Base-by-base conservation (phyloP, 495 filamentous ascomycete genomes). In the Hyaloscypha hepaticicola region DNA sequence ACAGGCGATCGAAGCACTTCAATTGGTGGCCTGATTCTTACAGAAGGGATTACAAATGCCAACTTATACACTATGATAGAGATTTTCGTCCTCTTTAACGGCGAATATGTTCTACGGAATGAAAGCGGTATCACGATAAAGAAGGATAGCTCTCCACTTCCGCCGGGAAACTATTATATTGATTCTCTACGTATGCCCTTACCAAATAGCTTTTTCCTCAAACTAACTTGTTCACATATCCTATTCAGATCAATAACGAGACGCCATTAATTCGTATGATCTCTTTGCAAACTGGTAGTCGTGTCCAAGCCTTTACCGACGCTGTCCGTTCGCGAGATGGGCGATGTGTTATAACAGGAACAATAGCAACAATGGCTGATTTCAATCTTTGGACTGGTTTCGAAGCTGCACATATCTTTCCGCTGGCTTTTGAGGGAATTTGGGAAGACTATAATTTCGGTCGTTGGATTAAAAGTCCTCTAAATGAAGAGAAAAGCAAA, bases 391-490 rank as follows among this genome's bases (percentile, higher is more conserved):
- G 66, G 63, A 41, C 12, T 11, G 65, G 65, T 31, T 79, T 77
- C 51, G 65, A 78, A 27, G 72, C 71, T 53, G 73, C 71, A 25
- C 71, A 77, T 63, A 72, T 78, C 21, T 77, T 78, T 64, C 77
- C 75, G 28, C 68, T 78, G 31, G 72, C 69, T 21, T 66, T 72
- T 55, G 70, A 77, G 63, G 53, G 33, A 3, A 58, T 70, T 52
- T 79, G 73, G 75, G 65, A 33, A 31, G 8, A 65, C 22, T 11
- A 68, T 41, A 64, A 68, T 69, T 77, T 65, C 61, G 33, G 60
- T 45, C 61, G 68, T 50, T 77, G 66, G 73, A 76, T 78, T 41
- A 72, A 64, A 12, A 68, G 67, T 72, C 28, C 55, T 22, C 63
- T 66, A 41, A 48, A 48, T n/a, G n/a, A n/a, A n/a, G n/a, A n/a